A percentile compares a stretch with the other conserved stretches of the same genome.
phyloP scores from a whole-genome alignment of 2,329 filamentous ascomycete genomes.

The Cladophialophora exuberans region DNA sequence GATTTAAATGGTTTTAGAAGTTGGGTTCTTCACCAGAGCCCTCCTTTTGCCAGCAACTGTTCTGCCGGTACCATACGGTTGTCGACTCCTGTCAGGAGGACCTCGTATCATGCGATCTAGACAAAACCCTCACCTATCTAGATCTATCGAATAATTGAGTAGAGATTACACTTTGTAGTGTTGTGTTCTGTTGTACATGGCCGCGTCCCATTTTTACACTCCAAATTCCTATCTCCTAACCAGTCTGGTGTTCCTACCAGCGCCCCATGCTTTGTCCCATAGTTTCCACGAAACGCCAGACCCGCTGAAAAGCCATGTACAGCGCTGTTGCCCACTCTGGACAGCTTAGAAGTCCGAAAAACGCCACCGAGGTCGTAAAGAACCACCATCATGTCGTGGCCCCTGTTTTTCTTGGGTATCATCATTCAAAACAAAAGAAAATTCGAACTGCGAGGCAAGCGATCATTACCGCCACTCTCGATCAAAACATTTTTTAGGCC shows the following conservation, averaged over 20 bases:
- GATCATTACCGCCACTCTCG: conserved; percentile 26
- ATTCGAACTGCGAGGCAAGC: conserved; percentile 25
- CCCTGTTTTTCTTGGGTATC: conserved; percentile 28
- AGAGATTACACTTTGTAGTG: conserved; percentile 26
- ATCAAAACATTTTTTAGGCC: conserved; percentile 11
- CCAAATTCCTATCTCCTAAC: neutral
- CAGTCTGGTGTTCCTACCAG: conserved; percentile 15
- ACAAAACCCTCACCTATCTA: conserved; percentile 18
- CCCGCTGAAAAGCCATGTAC: conserved; percentile 14
- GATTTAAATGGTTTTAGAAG: conserved; percentile 23
- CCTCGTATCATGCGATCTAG: conserved; percentile 14
- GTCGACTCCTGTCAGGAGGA: conserved; percentile 17
- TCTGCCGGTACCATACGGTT: conserved; percentile 18
- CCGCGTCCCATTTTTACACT: conserved; percentile 1
- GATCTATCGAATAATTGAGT: conserved; percentile 28
- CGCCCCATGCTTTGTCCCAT: too few relatives aligned
- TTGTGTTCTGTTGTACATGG: conserved; percentile 31
- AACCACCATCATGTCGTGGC: conserved; percentile 9
- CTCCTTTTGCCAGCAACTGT: conserved; percentile 17
- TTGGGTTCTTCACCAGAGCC: conserved; percentile 27
- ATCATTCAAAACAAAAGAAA: conserved; percentile 25
- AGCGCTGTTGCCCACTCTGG: conserved; percentile 13
- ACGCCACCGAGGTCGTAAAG: conserved; percentile 18
- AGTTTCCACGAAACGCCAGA: too few relatives aligned
- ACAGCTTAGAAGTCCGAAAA: conserved; percentile 9